phyloP scores from a whole-genome alignment of 2,329 filamentous ascomycete genomes.

The Graphiopsis chlorocephala region DNA sequence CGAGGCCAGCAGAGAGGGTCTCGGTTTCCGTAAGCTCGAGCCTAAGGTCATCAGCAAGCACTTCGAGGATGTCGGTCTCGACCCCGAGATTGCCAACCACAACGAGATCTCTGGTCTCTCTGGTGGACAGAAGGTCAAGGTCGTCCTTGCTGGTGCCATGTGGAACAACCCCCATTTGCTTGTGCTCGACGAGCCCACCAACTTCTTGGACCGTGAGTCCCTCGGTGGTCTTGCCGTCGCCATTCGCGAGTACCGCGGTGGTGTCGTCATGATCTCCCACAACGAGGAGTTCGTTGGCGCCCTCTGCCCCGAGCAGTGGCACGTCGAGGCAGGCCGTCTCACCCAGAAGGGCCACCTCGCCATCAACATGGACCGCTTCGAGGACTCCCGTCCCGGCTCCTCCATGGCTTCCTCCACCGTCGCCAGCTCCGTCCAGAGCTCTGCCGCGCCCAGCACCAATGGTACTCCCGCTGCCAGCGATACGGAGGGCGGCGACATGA shows the following conservation, averaged over 20 bases:
- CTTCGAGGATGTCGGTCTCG: constrained; percentile 93
- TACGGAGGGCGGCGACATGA: constrained; percentile 76
- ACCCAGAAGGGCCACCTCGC: constrained; percentile 77
- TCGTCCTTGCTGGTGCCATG: constrained; percentile 78
- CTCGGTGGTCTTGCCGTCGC: constrained; percentile 95
- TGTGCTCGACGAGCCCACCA: constrained; percentile 96
- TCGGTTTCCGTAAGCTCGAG: constrained; percentile 90
- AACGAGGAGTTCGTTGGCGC: constrained; percentile 99
- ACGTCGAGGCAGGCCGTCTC: constrained; percentile 83
- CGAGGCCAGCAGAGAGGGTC: constrained; percentile 95
- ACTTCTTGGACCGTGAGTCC: constrained; percentile 97
- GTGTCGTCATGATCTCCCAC: constrained; percentile 98
- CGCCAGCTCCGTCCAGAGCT: constrained; percentile 49
- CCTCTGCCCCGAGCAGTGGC: constrained; percentile 93
- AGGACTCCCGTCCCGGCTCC: constrained; percentile 69
- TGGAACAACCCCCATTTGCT: constrained; percentile 92
- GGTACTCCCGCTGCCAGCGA: constrained; percentile 34
- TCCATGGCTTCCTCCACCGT: constrained; percentile 61
- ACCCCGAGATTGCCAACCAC: constrained; percentile 98
- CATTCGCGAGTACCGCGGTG: constrained; percentile 96
- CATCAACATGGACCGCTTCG: constrained; percentile 77
- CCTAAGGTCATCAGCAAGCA: constrained; percentile 95
- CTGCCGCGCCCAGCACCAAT: constrained; percentile 31
- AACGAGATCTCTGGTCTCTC: constrained; percentile 96
- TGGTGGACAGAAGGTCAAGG: constrained; percentile 98